Percentiles rank a stretch among this genome's conserved stretches.
These are phyloP conservation scores for Amylostereum areolatum DNA, from an alignment of 1,284 basidiomycete genomes.

Conservation along the genomic window DNA sequence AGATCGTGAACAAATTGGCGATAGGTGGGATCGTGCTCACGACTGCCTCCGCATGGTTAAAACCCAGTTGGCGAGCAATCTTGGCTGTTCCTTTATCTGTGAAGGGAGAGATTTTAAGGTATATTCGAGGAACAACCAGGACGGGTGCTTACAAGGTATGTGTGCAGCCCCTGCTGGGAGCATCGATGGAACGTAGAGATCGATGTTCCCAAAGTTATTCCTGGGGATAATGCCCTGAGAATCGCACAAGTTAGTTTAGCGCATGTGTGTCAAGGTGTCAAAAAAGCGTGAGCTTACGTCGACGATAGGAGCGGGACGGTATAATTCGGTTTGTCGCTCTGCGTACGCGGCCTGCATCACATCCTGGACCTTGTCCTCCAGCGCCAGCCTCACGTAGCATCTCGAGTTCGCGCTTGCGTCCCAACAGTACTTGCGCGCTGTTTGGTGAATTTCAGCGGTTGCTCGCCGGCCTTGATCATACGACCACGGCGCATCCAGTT, in stretches of 20 bases:
- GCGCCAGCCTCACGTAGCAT: constrained; percentile 35
- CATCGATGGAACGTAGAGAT: constrained; percentile 95
- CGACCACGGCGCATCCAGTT: constrained; percentile 93
- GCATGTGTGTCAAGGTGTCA: constrained; percentile 8
- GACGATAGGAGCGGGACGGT: constrained; percentile 72
- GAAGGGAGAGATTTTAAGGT: constrained; percentile 1
- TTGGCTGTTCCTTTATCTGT: constrained; percentile 86
- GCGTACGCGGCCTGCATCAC: constrained; percentile 87
- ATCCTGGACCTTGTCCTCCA: constrained; percentile 34
- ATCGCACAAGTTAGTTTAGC: background rate
- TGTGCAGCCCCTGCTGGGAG: constrained; percentile 84
- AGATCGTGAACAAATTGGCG: background rate
- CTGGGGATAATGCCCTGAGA: constrained; percentile 85
- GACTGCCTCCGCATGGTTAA: constrained; percentile 93
- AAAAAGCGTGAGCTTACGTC: constrained; percentile 48
- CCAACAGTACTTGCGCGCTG: constrained; percentile 80
- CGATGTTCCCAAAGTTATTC: constrained; percentile 96
- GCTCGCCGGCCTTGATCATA: constrained; percentile 65
- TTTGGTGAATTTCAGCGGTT: constrained; percentile 90
- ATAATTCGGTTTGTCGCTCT: constrained; percentile 80
- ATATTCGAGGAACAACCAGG: constrained; percentile 6
- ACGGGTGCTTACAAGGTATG: constrained; percentile 69
- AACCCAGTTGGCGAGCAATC: constrained; percentile 80
- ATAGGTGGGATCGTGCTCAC: constrained; percentile 34
- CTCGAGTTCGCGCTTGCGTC: constrained; percentile 81